phyloP scores from a whole-genome alignment of 164 flowering plant genomes.

The Vitis rupestris region DNA sequence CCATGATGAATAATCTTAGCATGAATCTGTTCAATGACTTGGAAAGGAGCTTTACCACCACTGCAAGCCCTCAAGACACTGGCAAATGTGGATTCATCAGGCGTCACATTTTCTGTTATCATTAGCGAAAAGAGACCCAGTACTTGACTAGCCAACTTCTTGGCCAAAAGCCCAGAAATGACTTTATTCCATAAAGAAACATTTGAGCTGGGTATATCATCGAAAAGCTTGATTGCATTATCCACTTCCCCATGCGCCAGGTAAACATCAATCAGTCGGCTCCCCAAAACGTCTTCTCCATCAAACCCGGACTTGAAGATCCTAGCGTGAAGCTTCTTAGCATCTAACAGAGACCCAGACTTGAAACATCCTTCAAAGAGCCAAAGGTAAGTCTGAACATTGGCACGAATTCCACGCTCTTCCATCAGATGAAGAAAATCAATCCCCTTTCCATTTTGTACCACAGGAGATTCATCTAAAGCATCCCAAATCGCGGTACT shows the following conservation, averaged over 20 bases:
- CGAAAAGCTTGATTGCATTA: constrained; percentile 25
- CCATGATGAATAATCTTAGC: constrained; percentile 29
- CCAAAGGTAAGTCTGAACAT: constrained; percentile 24
- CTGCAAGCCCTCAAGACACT: constrained; percentile 27
- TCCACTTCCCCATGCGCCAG: constrained; percentile 15
- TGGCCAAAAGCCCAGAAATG: constrained; percentile 15
- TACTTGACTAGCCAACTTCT: constrained; percentile 13
- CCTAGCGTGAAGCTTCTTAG: constrained; percentile 24
- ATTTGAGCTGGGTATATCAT: constrained; percentile 26
- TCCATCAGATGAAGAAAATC: constrained; percentile 17
- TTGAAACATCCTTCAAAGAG: constrained; percentile 26
- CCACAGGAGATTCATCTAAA: constrained; percentile 11
- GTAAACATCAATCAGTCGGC: constrained; percentile 21
- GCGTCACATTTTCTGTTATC: constrained; percentile 19
- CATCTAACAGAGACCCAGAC: constrained; percentile 21
- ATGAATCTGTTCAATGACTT: constrained; percentile 30
- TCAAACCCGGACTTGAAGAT: constrained; percentile 31
- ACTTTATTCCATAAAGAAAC: constrained; percentile 25
- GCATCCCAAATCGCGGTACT: constrained; percentile 14
- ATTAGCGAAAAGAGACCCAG: constrained; percentile 20
- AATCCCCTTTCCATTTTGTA: constrained; percentile 8
- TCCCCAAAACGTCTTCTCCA: constrained; percentile 15
- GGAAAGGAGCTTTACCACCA: constrained; percentile 18
- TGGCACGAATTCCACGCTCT: constrained; percentile 23
- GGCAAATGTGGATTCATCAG: constrained; percentile 25